Base-by-base conservation (phyloP, 176 grass and related monocot species). In the Musa schizocarpa region DNA sequence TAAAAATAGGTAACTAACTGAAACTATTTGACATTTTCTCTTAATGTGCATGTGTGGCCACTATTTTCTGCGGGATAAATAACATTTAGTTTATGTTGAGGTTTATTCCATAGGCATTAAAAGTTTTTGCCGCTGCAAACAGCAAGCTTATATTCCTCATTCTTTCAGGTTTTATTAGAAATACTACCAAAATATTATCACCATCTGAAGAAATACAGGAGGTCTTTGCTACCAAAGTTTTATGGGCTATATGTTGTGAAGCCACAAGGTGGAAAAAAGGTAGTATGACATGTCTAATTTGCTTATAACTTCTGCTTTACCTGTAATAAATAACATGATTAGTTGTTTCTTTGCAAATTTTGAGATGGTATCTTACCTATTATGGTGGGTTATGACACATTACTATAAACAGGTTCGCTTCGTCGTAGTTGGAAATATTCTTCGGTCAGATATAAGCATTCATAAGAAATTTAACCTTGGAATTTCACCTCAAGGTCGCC, bases 221-320 rank as follows among this genome's bases (percentile, higher is more conserved):
- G 54, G 25, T 54, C 76, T 68, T 52, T 78, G 26, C 63, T 78
- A 23, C 25, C 76, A 67, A 78, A 68, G 26, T 78, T 68, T 52
- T 78, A 11, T 65, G 76, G 76, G n/a, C 76, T 78, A 43, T 63
- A 78, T 68, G 23, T 67, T 29, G 62, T 78, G 63, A 78, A 68
- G 76, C 62, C 76, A 78, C 51, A 50, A 54, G 63, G 51, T 54
- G 63, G 76, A 9, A 48, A 54, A 54, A 68, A 78, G 76, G 63
- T 78, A 54, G 13, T 14, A 68, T 25, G 34, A 3, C 34, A 14
- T 4, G 2, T 68, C 10, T 27, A 14, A 67, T 25, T 68, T 68
- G 3, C n/a, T n/a, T 16, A 61, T 61, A 29, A 48, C 12, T 68
- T 29, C 14, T 43, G 65, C 25, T 66, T 66, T 29, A 43, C 14